phyloP scores from a whole-genome alignment of 306 rosid species.

The Vigna radiata region DNA sequence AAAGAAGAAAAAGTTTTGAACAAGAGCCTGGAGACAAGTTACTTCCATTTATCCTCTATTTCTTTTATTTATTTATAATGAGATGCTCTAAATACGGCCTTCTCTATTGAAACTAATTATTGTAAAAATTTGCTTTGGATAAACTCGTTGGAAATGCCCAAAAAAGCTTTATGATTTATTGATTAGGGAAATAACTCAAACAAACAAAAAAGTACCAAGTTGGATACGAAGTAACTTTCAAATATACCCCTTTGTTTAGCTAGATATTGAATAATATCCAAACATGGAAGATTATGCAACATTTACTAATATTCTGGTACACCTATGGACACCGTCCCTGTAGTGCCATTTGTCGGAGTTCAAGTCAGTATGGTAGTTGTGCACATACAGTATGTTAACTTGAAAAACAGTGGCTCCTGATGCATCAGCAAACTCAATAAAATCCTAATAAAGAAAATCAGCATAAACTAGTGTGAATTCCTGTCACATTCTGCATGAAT shows the following conservation, averaged over 20 bases:
- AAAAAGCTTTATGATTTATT: not conserved
- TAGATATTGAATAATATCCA: not conserved
- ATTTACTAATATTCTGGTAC: not conserved
- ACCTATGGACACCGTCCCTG: not conserved
- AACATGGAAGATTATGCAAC: slow-evolving; percentile 10
- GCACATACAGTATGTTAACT: not conserved
- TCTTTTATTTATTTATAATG: too few relatives aligned
- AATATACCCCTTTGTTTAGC: not conserved
- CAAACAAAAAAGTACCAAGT: not conserved
- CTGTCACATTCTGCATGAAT: slow-evolving; percentile 14
- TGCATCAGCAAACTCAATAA: slow-evolving; percentile 17
- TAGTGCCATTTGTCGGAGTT: not conserved
- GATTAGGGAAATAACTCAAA: not conserved
- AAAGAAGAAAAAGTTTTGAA: too few relatives aligned
- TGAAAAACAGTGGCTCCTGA: not conserved
- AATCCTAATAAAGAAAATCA: slow-evolving; percentile 16
- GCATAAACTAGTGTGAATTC: slow-evolving; percentile 10
- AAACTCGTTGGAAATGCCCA: not conserved
- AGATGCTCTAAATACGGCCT: too few relatives aligned
- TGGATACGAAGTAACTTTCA: not conserved
- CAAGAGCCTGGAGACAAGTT: too few relatives aligned
- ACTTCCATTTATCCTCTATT: too few relatives aligned
- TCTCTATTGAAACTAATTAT: too few relatives aligned
- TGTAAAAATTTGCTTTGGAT: too few relatives aligned
- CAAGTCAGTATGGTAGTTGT: slow-evolving; percentile 1